phyloP scores from a whole-genome alignment of 2,329 filamentous ascomycete genomes.

The Claviceps sp. region DNA sequence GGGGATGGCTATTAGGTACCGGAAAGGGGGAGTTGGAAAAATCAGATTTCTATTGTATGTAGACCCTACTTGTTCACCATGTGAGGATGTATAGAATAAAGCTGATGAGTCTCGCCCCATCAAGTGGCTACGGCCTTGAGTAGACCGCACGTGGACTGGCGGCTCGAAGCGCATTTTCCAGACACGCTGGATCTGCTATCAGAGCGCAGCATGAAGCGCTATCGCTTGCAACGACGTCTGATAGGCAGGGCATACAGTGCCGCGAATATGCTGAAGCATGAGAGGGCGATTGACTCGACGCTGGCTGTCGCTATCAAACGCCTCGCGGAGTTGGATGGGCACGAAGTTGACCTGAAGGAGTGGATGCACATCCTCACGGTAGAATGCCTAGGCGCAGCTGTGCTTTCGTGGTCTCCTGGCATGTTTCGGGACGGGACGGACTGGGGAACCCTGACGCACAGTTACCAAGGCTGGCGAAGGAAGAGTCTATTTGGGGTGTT shows the following conservation, averaged over 20 bases:
- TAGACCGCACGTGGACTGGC: slow-evolving; percentile 21
- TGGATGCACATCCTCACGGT: slow-evolving; percentile 45
- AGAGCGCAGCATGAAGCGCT: slow-evolving; percentile 31
- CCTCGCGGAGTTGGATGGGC: slow-evolving; percentile 23
- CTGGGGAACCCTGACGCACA: slow-evolving; percentile 31
- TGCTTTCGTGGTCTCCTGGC: slow-evolving; percentile 39
- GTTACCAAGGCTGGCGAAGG: slow-evolving; percentile 36
- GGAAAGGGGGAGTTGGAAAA: slow-evolving; percentile 33
- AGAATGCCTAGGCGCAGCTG: slow-evolving; percentile 35
- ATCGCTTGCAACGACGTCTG: slow-evolving; percentile 34
- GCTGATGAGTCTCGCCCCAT: not conserved
- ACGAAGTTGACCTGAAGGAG: slow-evolving; percentile 33
- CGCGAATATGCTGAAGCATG: slow-evolving; percentile 28
- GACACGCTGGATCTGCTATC: slow-evolving; percentile 39
- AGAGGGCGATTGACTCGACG: slow-evolving; percentile 27
- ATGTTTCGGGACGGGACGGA: slow-evolving; percentile 31
- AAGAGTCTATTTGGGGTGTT: slow-evolving; percentile 41
- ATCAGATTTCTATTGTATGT: slow-evolving; percentile 37
- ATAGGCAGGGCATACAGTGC: slow-evolving; percentile 35
- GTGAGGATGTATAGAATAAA: not conserved
- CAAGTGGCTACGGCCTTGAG: slow-evolving; percentile 25
- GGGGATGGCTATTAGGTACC: slow-evolving; percentile 19
- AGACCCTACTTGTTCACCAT: too few species aligned
- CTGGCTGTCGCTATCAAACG: slow-evolving; percentile 22
- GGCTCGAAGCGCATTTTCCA: slow-evolving; percentile 19